These are phyloP conservation scores for Penicillium nordicum DNA, from an alignment of 2,329 filamentous ascomycete species.

Conservation along the genomic window DNA sequence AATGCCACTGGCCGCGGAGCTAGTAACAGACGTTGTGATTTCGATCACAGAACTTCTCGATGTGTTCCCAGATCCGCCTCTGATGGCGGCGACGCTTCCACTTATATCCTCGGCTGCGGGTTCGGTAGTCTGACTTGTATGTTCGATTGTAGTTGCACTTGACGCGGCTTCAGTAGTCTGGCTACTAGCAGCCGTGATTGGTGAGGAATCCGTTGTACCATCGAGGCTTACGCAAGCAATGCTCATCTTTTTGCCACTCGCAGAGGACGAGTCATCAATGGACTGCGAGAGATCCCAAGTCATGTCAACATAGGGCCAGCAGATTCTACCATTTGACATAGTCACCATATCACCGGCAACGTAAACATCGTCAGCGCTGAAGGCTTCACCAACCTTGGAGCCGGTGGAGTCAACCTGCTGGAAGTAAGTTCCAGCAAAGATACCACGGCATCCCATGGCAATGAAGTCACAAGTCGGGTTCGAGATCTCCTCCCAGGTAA, in stretches of 20 bases:
- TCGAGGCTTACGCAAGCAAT: neutral
- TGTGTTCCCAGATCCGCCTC: neutral
- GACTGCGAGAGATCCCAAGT: slow-evolving; percentile 41
- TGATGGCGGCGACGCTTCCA: neutral
- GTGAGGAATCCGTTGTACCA: neutral
- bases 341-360: slow-evolving; percentile 63
- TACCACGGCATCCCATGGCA: slow-evolving; percentile 59
- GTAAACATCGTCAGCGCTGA: slow-evolving; percentile 55
- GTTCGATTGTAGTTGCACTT: neutral
- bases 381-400: slow-evolving; percentile 49
- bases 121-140: neutral
- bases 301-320: slow-evolving; percentile 48
- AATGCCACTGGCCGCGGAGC: neutral
- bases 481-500: slow-evolving; percentile 61
- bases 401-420: slow-evolving; percentile 55
- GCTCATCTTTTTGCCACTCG: neutral
- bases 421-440: slow-evolving; percentile 58
- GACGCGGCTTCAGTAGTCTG: neutral
- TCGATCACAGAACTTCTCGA: neutral
- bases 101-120: neutral
- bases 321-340: slow-evolving; percentile 55
- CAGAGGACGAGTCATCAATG: slow-evolving; percentile 10
- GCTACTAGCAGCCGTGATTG: neutral
- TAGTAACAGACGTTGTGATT: neutral
- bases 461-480: slow-evolving; percentile 54